Conservation (phyloP, 108 stramenopile genomes). For the Craspedostauros australis region DNA sequence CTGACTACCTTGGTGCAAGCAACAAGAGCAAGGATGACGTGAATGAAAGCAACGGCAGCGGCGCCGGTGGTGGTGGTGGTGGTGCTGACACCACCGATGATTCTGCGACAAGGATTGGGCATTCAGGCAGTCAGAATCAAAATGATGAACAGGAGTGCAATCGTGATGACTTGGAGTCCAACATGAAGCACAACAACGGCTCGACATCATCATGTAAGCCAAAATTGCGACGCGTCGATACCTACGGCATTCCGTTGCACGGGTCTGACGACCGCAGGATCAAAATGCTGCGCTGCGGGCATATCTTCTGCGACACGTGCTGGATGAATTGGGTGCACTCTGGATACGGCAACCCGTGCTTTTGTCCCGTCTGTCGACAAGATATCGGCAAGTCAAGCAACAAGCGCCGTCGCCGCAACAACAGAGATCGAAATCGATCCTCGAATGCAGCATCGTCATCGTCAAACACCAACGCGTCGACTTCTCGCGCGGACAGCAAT, state of each 20-base stretch:
- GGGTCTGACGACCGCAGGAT: conserved; percentile 67
- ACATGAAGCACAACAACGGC: neutral
- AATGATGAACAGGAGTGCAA: neutral
- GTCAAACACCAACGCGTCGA: no score
- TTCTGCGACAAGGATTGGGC: no score
- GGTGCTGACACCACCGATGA: neutral
- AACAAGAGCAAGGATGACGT: conserved; percentile 3
- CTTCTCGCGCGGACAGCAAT: no score
- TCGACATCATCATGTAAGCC: no score
- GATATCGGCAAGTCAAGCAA: conserved; percentile 52
- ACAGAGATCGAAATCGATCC: conserved; percentile 7
- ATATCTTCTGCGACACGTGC: conserved; percentile 82
- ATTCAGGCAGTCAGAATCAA: neutral
- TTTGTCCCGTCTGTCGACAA: conserved; percentile 81
- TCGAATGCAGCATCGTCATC: no score
- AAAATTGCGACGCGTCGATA: conserved; percentile 52
- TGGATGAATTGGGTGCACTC: conserved; percentile 77
- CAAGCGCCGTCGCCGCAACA: conserved; percentile 6
- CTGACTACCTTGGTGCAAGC: no score
- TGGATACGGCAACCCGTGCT: conserved; percentile 70
- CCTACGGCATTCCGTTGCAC: conserved; percentile 54
- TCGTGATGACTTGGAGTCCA: neutral
- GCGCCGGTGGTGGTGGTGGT: neutral
- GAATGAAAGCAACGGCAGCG: conserved; percentile 2
- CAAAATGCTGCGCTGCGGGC: conserved; percentile 81